Base-by-base conservation (phyloP, 805 yeast species). In the Candida methanosorbosa region DNA sequence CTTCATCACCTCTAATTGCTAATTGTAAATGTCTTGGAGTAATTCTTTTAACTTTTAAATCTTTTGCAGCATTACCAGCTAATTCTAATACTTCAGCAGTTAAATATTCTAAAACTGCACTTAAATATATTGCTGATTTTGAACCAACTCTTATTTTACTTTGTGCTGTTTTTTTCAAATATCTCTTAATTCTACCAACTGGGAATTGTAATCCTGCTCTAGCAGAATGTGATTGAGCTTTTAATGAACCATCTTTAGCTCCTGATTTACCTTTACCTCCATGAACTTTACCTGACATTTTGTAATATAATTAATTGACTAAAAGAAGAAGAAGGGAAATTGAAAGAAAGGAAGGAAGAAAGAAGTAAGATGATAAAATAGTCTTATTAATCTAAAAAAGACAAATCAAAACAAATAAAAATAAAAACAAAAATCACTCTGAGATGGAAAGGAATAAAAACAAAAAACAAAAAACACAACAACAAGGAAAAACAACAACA, bases 1-100 rank as follows among this genome's bases (percentile, higher is more conserved):
- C 97, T 63, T 90, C 97, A 63, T 90, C 97, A 58, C 95, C 95
- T 70, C 97, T 85, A 56, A 88, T 88, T 42, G 97, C 97, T 54
- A 88, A 74, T 64, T 88, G 96, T 56, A 88, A 71, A 63, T 88
- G 97, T 67, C 97, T 84, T 54, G 97, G 97, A 15, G 95, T 87
- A 59, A 88, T 88, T 80, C 97, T 86, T 66, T 88, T 87, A 49
- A 86, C 92, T 61, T 85, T 84, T 59, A 86, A 71, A 56, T 90
- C 97, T 62, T 90, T 87, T 30, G 97, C 97, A 25, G 97, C 97
- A 59, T 90, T 90, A 64, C 97, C 97, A 39, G 97, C 97, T 72
- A 90, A 72, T 69, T 90, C 97, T 53, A 90, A 73, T 33, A 90
- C 95, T 70, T 90, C 97, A 26, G 97, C 97, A 36, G 97, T 87